Percentiles rank a stretch among this genome's conserved stretches.
phyloP scores from a whole-genome alignment of 768 basidiomycete species.

The Asterophora parasitica region DNA sequence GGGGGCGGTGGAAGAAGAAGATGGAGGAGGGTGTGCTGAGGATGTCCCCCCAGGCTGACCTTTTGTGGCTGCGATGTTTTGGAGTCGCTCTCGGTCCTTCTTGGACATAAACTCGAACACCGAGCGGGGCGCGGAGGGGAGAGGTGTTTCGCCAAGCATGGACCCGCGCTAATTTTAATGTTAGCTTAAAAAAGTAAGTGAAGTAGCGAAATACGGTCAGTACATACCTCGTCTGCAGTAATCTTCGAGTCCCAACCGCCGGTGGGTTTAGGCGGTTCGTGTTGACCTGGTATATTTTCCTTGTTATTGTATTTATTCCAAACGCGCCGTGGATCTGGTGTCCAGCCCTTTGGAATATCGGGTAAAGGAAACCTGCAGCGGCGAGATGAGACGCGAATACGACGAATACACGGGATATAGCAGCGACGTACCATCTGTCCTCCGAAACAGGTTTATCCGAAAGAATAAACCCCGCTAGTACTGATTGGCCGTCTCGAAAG shows the following conservation, averaged over 20 bases:
- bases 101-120: slow-evolving; percentile 94
- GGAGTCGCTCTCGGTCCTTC: slow-evolving; percentile 84
- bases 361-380: slow-evolving; percentile 81
- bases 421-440: slow-evolving; percentile 55
- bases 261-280: slow-evolving; percentile 27
- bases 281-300: slow-evolving; percentile 34
- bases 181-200: slow-evolving; percentile 1
- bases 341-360: slow-evolving; percentile 80
- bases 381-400: slow-evolving; percentile 3
- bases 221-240: slow-evolving; percentile 68
- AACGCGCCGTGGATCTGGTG: slow-evolving; percentile 73
- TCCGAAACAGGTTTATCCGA: slow-evolving; percentile 63
- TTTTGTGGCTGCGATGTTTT: slow-evolving; percentile 54
- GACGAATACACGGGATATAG: neutral
- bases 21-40: slow-evolving; percentile 20
- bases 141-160: slow-evolving; percentile 76
- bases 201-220: neutral
- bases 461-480: slow-evolving; percentile 73
- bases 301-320: slow-evolving; percentile 53
- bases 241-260: slow-evolving; percentile 52
- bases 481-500: slow-evolving; percentile 73
- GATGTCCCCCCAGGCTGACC: slow-evolving; percentile 21
- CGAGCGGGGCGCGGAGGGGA: slow-evolving; percentile 67
- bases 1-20: no score
- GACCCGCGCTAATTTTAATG: slow-evolving; percentile 61